A percentile compares a stretch with the other conserved stretches of the same genome.
These are phyloP conservation scores for Cercospora sojina DNA, from an alignment of 2,329 filamentous ascomycete species.

Conservation along the genomic window DNA sequence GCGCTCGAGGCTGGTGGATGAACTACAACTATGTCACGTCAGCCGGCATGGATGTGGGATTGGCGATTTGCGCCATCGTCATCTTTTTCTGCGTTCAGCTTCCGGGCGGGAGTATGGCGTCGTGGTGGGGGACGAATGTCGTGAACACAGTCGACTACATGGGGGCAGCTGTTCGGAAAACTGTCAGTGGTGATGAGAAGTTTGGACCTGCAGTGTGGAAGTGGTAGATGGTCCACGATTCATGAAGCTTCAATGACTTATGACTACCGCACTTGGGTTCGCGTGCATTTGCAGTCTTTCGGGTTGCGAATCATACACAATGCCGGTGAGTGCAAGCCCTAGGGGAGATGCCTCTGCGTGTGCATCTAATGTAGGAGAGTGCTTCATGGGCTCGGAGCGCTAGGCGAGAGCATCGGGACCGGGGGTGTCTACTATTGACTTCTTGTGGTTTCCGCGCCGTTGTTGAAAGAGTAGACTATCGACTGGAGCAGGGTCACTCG, in stretches of 20 bases:
- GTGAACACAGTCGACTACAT: conserved; percentile 22
- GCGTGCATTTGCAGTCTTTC: too few species aligned
- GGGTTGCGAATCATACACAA: too few species aligned
- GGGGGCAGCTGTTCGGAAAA: conserved; percentile 30
- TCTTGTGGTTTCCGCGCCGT: background rate
- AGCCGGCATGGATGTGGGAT: conserved; percentile 76
- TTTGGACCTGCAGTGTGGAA: conserved; percentile 56
- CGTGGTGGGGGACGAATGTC: conserved; percentile 58
- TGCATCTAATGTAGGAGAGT: background rate
- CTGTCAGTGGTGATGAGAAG: conserved; percentile 59
- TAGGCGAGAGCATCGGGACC: background rate
- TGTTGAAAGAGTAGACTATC: background rate
- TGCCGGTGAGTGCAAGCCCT: too few species aligned
- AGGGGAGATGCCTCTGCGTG: too few species aligned
- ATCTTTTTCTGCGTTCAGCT: conserved; percentile 86
- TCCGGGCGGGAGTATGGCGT: conserved; percentile 71
- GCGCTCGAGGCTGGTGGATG: conserved; percentile 63
- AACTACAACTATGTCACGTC: conserved; percentile 91
- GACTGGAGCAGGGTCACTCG: too few species aligned
- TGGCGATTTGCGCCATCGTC: conserved; percentile 80
- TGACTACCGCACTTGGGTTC: background rate
- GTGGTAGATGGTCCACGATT: conserved; percentile 17
- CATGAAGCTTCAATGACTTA: background rate
- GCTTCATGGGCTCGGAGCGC: background rate
- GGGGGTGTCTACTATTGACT: background rate